Evolutionary conservation across 2,329 filamentous ascomycete species (phyloP).

Genomic region (Cordyceps cateniannulata): DNA sequence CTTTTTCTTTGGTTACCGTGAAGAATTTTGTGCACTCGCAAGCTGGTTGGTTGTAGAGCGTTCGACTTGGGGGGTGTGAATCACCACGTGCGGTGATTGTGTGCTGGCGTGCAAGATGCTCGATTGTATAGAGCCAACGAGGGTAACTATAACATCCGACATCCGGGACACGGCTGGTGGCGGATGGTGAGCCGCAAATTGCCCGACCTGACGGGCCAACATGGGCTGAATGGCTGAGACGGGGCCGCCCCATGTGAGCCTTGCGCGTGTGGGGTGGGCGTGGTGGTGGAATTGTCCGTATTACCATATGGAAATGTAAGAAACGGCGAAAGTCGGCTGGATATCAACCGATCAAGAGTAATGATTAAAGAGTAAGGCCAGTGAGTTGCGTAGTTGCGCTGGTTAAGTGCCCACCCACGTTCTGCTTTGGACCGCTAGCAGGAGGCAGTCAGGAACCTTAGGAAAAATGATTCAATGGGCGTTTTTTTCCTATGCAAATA

Average conservation of each 20-base stretch:
- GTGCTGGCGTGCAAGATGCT: neutral
- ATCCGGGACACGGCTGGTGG: neutral
- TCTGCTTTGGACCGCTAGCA: neutral
- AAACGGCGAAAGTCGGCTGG: neutral
- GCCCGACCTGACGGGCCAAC: neutral
- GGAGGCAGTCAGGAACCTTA: neutral
- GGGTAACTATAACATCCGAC: neutral
- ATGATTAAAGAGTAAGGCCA: no score
- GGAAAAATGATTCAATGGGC: neutral
- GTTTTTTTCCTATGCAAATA: no score
- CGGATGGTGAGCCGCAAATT: neutral
- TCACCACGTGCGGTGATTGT: no score
- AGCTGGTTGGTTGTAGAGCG: no score
- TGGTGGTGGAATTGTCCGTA: neutral
- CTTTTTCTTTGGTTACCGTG: no score
- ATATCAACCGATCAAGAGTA: no score
- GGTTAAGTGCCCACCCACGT: neutral
- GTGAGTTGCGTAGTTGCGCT: no score
- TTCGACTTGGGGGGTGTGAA: no score
- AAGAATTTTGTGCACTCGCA: no score
- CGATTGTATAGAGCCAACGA: neutral
- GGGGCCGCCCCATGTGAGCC: neutral
- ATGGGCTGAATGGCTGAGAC: neutral
- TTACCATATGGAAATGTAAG: neutral
- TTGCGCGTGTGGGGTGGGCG: neutral